A percentile compares a stretch with the other conserved stretches of the same genome.
Conservation (phyloP, 495 filamentous ascomycete genomes). For the Daldinia concentrica region DNA sequence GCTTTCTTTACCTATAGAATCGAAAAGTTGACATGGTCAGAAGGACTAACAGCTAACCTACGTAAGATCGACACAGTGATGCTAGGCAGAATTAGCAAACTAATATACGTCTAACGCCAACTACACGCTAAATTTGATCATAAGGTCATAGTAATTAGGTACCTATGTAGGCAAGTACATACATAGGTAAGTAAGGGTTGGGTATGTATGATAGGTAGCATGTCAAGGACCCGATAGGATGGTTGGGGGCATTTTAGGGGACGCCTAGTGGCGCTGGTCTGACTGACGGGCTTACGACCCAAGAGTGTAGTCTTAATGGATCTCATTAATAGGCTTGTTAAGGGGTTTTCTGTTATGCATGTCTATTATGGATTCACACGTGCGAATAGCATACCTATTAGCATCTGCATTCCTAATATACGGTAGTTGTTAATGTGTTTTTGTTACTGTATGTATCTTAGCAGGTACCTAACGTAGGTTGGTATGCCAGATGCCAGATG, state of each 20-base stretch:
- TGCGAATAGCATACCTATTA: too few relatives aligned
- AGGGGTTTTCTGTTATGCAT: too few relatives aligned
- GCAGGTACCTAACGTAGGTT: too few relatives aligned
- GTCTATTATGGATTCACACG: too few relatives aligned
- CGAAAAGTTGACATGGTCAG: neutral
- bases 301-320: neutral
- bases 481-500: too few relatives aligned
- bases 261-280: too few relatives aligned
- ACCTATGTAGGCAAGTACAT: too few relatives aligned
- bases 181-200: neutral
- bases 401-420: too few relatives aligned
- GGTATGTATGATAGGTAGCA: neutral
- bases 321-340: neutral
- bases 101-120: neutral
- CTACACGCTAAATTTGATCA: neutral
- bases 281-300: neutral
- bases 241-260: conserved; percentile 13
- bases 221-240: conserved; percentile 23
- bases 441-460: too few relatives aligned
- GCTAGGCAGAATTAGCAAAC: neutral
- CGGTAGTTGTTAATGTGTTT: too few relatives aligned
- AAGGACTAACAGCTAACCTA: neutral
- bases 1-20: neutral
- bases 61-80: conserved; percentile 1
- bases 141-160: neutral